Evolutionary conservation across 768 basidiomycete genomes (phyloP).

Genomic region (Kwoniella heveanensis): DNA sequence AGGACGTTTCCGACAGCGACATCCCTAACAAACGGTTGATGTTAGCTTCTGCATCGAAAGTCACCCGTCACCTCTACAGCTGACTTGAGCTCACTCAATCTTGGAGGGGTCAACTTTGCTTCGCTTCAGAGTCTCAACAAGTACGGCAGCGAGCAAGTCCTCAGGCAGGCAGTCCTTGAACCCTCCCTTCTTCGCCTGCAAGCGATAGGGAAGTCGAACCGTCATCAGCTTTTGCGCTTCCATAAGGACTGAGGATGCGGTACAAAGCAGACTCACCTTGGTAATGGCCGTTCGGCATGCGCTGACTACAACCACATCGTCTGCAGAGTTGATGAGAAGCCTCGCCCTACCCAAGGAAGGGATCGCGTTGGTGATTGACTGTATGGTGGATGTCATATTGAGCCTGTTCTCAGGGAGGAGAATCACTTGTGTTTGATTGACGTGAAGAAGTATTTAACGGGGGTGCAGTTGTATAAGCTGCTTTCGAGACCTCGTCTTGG

Average conservation of each 20-base stretch:
- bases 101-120: slow-evolving; percentile 49
- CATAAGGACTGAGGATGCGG: too few species aligned
- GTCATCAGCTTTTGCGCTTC: slow-evolving; percentile 12
- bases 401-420: background rate
- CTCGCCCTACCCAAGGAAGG: slow-evolving; percentile 58
- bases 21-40: slow-evolving; percentile 61
- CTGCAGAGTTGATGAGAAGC: slow-evolving; percentile 70
- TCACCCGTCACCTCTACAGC: too few species aligned
- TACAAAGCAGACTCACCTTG: slow-evolving; percentile 64
- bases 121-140: slow-evolving; percentile 64
- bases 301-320: slow-evolving; percentile 87
- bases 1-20: slow-evolving; percentile 66
- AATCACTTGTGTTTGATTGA: too few species aligned
- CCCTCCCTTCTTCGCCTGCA: slow-evolving; percentile 75
- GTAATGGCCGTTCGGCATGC: slow-evolving; percentile 90
- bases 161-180: slow-evolving; percentile 86
- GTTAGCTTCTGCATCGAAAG: background rate
- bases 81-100: slow-evolving; percentile 48
- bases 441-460: background rate
- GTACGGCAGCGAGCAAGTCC: slow-evolving; percentile 77
- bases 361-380: slow-evolving; percentile 48
- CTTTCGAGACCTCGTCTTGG: background rate
- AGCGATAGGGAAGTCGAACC: background rate
- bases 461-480: background rate
- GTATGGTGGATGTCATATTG: slow-evolving; percentile 51